Conservation (phyloP, 2,329 filamentous ascomycete genomes). For the Paraphoma chrysanthemicola region DNA sequence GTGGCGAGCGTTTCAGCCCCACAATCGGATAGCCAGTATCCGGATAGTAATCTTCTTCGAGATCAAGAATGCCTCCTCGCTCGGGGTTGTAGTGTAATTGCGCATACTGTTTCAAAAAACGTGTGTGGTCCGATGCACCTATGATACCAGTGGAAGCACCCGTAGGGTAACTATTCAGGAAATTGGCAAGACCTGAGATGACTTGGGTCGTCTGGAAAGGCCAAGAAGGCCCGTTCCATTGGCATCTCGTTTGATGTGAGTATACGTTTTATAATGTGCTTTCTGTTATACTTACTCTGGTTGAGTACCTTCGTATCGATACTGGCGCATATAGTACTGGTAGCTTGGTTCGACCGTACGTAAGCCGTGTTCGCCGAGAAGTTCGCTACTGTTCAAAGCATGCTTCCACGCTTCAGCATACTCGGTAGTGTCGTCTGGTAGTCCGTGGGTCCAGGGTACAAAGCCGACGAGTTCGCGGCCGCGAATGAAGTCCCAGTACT, state of each 20-base stretch:
- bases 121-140: slow-evolving; percentile 44
- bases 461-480: slow-evolving; percentile 54
- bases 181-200: slow-evolving; percentile 51
- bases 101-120: slow-evolving; percentile 49
- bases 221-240: slow-evolving; percentile 57
- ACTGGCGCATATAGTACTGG: slow-evolving; percentile 55
- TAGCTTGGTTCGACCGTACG: slow-evolving; percentile 54
- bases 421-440: slow-evolving; percentile 48
- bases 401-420: slow-evolving; percentile 50
- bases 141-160: slow-evolving; percentile 31
- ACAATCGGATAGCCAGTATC: slow-evolving; percentile 52
- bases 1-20: slow-evolving; percentile 51
- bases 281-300: slow-evolving; percentile 27
- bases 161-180: slow-evolving; percentile 51
- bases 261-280: too few species aligned
- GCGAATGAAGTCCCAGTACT: slow-evolving; percentile 50
- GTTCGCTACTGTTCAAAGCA: slow-evolving; percentile 42
- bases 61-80: slow-evolving; percentile 40
- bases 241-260: slow-evolving; percentile 31
- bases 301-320: slow-evolving; percentile 47
- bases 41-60: slow-evolving; percentile 55
- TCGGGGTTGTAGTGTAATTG: slow-evolving; percentile 49
- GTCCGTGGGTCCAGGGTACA: slow-evolving; percentile 53
- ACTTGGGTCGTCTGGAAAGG: slow-evolving; percentile 54
- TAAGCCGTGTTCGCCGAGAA: slow-evolving; percentile 47